Conservation (phyloP, 176 grass and related monocot genomes). For the Oryza meyeriana region DNA sequence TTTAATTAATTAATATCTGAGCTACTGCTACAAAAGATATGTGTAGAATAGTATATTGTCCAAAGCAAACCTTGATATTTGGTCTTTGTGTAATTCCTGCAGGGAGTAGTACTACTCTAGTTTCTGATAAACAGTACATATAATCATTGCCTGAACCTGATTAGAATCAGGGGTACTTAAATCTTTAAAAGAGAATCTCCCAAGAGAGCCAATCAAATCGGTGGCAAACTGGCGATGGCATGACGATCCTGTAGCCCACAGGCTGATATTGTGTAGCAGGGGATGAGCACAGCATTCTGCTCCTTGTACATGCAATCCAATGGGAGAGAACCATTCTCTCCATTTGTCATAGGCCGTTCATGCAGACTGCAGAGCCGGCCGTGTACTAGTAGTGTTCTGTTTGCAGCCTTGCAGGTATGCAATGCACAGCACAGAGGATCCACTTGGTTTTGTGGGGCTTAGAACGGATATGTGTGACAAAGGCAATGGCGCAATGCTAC, state of each 20-base stretch:
- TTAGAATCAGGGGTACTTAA: not conserved
- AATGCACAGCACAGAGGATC: not conserved
- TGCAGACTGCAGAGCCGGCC: not conserved
- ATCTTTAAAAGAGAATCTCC: not conserved
- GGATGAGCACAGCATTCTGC: slow-evolving; percentile 18
- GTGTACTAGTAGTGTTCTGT: not conserved
- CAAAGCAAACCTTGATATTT: not conserved
- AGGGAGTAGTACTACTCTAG: not conserved
- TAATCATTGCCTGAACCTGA: not conserved
- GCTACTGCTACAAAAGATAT: not conserved
- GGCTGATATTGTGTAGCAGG: not conserved
- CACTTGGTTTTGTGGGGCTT: slow-evolving; percentile 15
- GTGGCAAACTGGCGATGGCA: not conserved
- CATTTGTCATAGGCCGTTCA: slow-evolving; percentile 15
- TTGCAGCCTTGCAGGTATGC: not conserved
- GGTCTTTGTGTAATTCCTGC: not conserved
- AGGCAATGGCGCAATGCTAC: not conserved
- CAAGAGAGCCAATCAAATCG: not conserved
- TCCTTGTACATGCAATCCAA: slow-evolving; percentile 21
- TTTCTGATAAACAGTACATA: not conserved
- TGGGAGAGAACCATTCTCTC: slow-evolving; percentile 5
- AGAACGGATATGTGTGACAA: not conserved
- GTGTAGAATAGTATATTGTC: too few species aligned
- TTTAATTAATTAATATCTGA: not conserved
- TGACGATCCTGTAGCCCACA: slow-evolving; percentile 9